Percentiles rank a stretch among this genome's conserved stretches.
Conservation (phyloP, 148 eudicot genomes). For the Nepenthes gracilis region DNA sequence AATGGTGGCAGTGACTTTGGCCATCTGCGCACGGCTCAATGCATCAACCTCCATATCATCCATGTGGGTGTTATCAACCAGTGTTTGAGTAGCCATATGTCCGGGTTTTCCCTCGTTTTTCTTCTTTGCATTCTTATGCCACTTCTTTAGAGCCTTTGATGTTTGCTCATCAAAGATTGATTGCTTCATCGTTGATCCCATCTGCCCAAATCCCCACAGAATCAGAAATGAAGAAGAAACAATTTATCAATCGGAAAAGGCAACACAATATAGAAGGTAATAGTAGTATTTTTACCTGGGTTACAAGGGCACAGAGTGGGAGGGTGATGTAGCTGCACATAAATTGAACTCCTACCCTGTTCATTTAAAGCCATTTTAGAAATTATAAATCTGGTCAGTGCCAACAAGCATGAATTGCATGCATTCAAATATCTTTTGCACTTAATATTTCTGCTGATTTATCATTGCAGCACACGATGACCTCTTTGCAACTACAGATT, state of each 20-base stretch:
- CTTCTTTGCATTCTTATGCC: slow-evolving; percentile 59
- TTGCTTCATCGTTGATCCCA: slow-evolving; percentile 91
- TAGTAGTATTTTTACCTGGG: slow-evolving; percentile 45
- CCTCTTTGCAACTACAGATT: too few species aligned
- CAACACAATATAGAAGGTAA: neutral
- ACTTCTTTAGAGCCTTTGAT: slow-evolving; percentile 59
- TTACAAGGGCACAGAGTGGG: slow-evolving; percentile 82
- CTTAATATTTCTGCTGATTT: neutral
- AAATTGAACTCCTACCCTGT: slow-evolving; percentile 54
- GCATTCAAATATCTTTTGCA: neutral
- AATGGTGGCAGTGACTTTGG: slow-evolving; percentile 20
- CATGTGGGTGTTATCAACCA: slow-evolving; percentile 23
- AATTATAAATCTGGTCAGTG: neutral
- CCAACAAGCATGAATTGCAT: neutral
- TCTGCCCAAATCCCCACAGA: slow-evolving; percentile 23
- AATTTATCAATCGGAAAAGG: neutral
- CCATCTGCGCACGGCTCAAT: neutral
- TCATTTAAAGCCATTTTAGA: neutral
- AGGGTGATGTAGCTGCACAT: slow-evolving; percentile 86
- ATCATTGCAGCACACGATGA: too few species aligned
- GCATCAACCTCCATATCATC: slow-evolving; percentile 2
- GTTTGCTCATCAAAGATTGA: slow-evolving; percentile 90
- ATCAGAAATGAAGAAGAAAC: neutral
- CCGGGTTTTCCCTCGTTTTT: slow-evolving; percentile 20
- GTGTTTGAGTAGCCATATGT: slow-evolving; percentile 6